Percentiles rank a stretch among this genome's conserved stretches.
Evolutionary conservation across 345 rosid genomes (phyloP).

Genomic region (Carallia brachiata): DNA sequence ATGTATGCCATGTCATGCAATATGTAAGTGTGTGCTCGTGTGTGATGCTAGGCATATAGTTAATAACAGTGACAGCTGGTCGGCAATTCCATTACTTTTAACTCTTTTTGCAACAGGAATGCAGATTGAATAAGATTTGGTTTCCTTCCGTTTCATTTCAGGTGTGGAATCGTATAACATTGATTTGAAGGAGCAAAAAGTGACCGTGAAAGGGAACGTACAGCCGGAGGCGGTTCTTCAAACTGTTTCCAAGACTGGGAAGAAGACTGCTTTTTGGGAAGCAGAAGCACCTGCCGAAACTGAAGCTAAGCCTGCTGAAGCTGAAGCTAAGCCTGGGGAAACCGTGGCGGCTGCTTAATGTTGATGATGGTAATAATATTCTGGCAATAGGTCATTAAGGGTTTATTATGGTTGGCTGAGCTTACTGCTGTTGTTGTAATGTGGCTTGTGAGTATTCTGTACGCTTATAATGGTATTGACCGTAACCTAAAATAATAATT

Average conservation of each 20-base stretch:
- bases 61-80: neutral
- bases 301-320: conserved; percentile 33
- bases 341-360: conserved; percentile 36
- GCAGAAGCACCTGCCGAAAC: conserved; percentile 41
- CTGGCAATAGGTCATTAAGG: neutral
- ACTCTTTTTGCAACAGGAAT: too few relatives aligned
- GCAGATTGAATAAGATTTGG: neutral
- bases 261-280: conserved; percentile 83
- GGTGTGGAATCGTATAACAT: conserved; percentile 81
- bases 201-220: conserved; percentile 80
- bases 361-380: neutral
- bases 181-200: conserved; percentile 75
- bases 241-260: conserved; percentile 77
- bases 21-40: too few relatives aligned
- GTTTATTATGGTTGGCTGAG: neutral
- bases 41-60: too few relatives aligned
- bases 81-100: too few relatives aligned
- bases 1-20: too few relatives aligned
- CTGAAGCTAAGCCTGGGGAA: conserved; percentile 31
- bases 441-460: neutral
- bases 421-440: neutral
- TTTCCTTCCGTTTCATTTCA: conserved; percentile 20
- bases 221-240: conserved; percentile 76
- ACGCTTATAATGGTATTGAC: neutral
- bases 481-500: neutral